Evolutionary conservation across 306 rosid species (phyloP).

Genomic region (Sophora flavescens): DNA sequence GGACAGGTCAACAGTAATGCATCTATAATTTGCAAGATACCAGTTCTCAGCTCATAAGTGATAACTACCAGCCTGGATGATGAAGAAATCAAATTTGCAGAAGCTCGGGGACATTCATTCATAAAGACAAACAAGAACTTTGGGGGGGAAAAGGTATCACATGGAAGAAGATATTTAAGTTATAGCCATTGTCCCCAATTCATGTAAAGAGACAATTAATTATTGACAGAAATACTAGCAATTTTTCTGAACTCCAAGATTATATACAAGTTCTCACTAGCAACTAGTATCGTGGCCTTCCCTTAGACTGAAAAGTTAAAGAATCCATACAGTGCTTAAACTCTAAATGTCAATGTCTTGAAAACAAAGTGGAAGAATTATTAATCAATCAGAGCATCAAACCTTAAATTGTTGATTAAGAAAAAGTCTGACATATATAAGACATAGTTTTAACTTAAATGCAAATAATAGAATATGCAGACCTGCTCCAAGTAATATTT

Average conservation of each 20-base stretch:
- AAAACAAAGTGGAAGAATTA: conserved; percentile 18
- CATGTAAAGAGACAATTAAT: background rate
- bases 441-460: background rate
- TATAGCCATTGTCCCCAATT: background rate
- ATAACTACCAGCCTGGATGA: background rate
- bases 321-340: conserved; percentile 3
- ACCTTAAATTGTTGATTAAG: conserved; percentile 7
- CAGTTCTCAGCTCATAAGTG: background rate
- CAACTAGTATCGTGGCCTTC: background rate
- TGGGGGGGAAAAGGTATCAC: background rate
- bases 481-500: conserved; percentile 93
- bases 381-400: conserved; percentile 13
- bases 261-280: background rate
- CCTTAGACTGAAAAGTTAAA: conserved; percentile 9
- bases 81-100: conserved; percentile 11
- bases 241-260: background rate
- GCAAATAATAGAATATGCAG: conserved; percentile 39
- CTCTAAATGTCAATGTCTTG: background rate
- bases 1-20: background rate
- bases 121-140: conserved; percentile 2
- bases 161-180: background rate
- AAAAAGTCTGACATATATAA: conserved; percentile 8
- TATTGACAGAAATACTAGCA: background rate
- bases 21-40: conserved; percentile 2
- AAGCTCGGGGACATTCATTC: background rate